A percentile compares a stretch with the other conserved stretches of the same genome.
Evolutionary conservation across 768 basidiomycete genomes (phyloP).

Genomic region (Pulveroboletus sp.): DNA sequence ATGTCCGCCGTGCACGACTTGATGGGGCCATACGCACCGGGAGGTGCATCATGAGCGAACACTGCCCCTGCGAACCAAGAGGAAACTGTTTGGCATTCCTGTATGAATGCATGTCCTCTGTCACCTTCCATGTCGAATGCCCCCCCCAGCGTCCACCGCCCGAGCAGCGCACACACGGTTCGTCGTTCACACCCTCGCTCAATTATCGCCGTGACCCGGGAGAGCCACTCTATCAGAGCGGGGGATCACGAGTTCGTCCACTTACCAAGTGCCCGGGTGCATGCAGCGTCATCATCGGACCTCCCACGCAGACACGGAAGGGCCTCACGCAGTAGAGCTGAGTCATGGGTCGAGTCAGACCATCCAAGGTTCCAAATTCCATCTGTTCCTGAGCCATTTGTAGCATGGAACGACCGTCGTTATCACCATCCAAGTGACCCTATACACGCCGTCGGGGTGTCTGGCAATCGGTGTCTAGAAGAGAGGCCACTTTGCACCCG

Average conservation of each 20-base stretch:
- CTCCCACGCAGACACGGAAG: constrained; percentile 7
- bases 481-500: background rate
- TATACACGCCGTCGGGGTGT: background rate
- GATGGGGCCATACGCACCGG: background rate
- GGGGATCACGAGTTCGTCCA: no score
- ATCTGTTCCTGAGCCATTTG: constrained; percentile 5
- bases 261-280: background rate
- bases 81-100: constrained; percentile 7
- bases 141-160: no score
- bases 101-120: background rate
- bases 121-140: no score
- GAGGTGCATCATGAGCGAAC: background rate
- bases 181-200: no score
- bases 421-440: background rate
- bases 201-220: no score
- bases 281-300: constrained; percentile 7
- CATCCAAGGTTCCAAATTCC: background rate
- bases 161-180: no score
- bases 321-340: background rate
- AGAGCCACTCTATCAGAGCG: no score
- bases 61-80: background rate
- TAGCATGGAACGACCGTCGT: background rate
- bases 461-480: constrained; percentile 2
- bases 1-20: background rate
- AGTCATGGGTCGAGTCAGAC: background rate